Evolutionary conservation across 2,329 filamentous ascomycete genomes (phyloP).

Genomic region (Xylaria sp.): DNA sequence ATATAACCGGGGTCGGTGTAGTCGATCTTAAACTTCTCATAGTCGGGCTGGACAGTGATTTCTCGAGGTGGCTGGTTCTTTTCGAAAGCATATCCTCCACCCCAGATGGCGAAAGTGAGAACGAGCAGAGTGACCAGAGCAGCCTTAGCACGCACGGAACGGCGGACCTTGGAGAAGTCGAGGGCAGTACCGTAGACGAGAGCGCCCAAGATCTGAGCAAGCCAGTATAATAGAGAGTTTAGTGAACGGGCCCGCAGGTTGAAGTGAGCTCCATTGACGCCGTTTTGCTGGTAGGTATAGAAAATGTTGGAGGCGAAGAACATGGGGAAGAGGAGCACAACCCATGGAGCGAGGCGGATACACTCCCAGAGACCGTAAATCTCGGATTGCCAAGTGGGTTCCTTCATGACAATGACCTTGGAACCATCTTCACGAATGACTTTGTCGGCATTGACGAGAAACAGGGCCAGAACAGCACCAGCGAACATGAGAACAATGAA

Average conservation of each 20-base stretch:
- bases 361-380: conserved; percentile 74
- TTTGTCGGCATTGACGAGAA: conserved; percentile 71
- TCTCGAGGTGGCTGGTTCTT: conserved; percentile 62
- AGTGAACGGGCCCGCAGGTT: conserved; percentile 76
- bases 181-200: conserved; percentile 73
- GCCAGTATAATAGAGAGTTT: conserved; percentile 78
- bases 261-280: conserved; percentile 75
- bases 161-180: conserved; percentile 66
- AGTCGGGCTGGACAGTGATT: conserved; percentile 35
- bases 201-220: conserved; percentile 77
- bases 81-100: conserved; percentile 78
- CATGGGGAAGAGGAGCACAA: conserved; percentile 80
- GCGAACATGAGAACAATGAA: conserved; percentile 78
- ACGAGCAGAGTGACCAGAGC: conserved; percentile 69
- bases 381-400: conserved; percentile 79
- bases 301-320: conserved; percentile 85
- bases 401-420: conserved; percentile 78
- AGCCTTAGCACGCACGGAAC: conserved; percentile 71
- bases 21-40: conserved; percentile 55
- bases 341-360: conserved; percentile 71
- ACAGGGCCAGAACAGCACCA: conserved; percentile 71
- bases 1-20: conserved; percentile 71
- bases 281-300: conserved; percentile 81
- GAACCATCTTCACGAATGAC: conserved; percentile 77
- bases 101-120: conserved; percentile 77